Evolutionary conservation across 306 rosid genomes (phyloP).

Genomic region (Crataegus laevigata): DNA sequence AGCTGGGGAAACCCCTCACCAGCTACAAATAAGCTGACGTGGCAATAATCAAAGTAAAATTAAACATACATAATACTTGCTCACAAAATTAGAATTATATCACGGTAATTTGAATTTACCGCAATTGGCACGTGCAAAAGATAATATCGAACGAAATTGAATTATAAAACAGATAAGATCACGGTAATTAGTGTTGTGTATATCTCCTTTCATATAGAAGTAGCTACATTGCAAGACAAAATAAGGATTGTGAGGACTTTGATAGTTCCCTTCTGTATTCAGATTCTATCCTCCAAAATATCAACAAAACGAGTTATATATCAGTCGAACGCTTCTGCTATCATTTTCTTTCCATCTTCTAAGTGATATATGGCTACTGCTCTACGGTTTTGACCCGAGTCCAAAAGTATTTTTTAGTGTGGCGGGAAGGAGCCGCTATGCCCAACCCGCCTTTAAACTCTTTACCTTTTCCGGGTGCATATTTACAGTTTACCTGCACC

Average conservation of each 20-base stretch:
- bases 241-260: neutral
- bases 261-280: neutral
- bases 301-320: neutral
- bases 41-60: too few species aligned
- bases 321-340: neutral
- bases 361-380: too few species aligned
- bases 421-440: neutral
- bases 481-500: neutral
- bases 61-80: too few species aligned
- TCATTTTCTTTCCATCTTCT: neutral
- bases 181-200: too few species aligned
- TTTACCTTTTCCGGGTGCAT: neutral
- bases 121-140: too few species aligned
- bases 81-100: too few species aligned
- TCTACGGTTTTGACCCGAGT: neutral
- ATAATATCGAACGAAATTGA: too few species aligned
- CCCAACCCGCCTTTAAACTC: neutral
- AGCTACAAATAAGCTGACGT: too few species aligned
- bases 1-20: neutral
- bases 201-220: too few species aligned
- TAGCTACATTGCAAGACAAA: neutral
- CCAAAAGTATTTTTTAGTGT: neutral
- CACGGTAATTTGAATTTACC: too few species aligned
- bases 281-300: neutral
- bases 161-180: too few species aligned